A percentile compares a stretch with the other conserved stretches of the same genome.
phyloP scores from a whole-genome alignment of 2,329 filamentous ascomycete species.

The Paramyrothecium roridum region DNA sequence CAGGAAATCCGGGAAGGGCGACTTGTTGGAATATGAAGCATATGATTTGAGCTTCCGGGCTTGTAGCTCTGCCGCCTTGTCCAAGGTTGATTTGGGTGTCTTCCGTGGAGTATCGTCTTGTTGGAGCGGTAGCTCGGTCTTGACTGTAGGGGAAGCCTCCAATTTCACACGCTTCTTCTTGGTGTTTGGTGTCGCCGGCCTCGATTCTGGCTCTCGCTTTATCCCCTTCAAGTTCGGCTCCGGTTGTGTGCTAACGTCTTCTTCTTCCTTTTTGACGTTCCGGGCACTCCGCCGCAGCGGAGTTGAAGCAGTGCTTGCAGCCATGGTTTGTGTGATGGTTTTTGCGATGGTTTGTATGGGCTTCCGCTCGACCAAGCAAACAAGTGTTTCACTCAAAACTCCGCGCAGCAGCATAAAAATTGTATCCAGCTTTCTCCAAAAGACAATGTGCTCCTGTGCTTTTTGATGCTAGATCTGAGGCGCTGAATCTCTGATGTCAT shows the following conservation, averaged over 20 bases:
- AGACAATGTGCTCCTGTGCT: too few relatives aligned
- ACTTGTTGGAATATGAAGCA: constrained; percentile 31
- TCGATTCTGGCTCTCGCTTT: not conserved
- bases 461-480: too few relatives aligned
- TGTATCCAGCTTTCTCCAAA: too few relatives aligned
- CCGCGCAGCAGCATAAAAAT: too few relatives aligned
- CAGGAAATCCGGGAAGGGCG: constrained; percentile 66
- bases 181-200: not conserved
- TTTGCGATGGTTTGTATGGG: not conserved
- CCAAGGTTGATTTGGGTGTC: not conserved
- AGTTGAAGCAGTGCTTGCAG: not conserved
- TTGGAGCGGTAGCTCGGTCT: not conserved
- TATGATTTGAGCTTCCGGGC: constrained; percentile 42
- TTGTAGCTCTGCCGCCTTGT: constrained; percentile 20
- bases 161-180: not conserved
- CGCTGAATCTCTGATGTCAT: not conserved
- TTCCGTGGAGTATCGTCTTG: not conserved
- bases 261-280: not conserved
- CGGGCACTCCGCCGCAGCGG: not conserved
- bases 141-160: not conserved
- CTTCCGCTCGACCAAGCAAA: too few relatives aligned
- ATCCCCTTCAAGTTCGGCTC: not conserved
- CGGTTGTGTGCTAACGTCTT: not conserved
- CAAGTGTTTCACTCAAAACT: too few relatives aligned
- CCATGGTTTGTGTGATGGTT: not conserved